Percentiles rank a stretch among this genome's conserved stretches.
These are phyloP conservation scores for Inosperma sp. DNA, from an alignment of 768 basidiomycete genomes.

Conservation along the genomic window DNA sequence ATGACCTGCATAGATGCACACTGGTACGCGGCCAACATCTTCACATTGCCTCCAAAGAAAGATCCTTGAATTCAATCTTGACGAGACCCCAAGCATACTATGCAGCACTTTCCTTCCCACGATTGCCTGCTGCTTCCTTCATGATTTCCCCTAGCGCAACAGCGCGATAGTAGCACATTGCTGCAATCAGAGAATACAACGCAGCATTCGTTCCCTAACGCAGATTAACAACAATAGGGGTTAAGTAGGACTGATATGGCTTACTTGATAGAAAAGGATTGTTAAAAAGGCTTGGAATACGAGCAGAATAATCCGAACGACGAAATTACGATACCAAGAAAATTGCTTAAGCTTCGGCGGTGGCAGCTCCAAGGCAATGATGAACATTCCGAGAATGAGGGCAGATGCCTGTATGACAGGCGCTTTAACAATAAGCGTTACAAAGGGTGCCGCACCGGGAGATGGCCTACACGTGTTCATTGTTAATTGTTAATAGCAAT, in stretches of 20 bases:
- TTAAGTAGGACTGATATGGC: constrained; percentile 12
- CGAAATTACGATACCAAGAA: constrained; percentile 60
- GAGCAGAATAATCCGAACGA: constrained; percentile 58
- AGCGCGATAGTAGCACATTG: constrained; percentile 62
- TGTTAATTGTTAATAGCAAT: background rate
- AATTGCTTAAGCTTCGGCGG: constrained; percentile 52
- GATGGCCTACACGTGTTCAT: constrained; percentile 45
- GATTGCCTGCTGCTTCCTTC: constrained; percentile 58
- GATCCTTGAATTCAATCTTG: constrained; percentile 11
- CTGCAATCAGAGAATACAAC: constrained; percentile 73
- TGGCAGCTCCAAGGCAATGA: constrained; percentile 71
- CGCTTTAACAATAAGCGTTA: constrained; percentile 67
- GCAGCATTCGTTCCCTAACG: constrained; percentile 85
- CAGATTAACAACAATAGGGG: constrained; percentile 2
- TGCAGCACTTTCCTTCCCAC: constrained; percentile 52
- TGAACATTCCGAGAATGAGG: constrained; percentile 53
- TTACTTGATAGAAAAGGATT: constrained; percentile 74
- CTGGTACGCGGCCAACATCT: too few species aligned
- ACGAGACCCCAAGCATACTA: constrained; percentile 31
- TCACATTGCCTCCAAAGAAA: constrained; percentile 15
- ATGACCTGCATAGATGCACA: too few species aligned
- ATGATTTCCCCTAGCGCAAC: constrained; percentile 64
- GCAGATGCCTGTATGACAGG: constrained; percentile 71
- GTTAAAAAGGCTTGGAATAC: constrained; percentile 58
- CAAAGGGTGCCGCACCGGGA: constrained; percentile 55